Evolutionary conservation across 1,284 basidiomycete species (phyloP), one percentile per base, ranked within the genome.

Genomic region (Ganoderma meredithae): DNA sequence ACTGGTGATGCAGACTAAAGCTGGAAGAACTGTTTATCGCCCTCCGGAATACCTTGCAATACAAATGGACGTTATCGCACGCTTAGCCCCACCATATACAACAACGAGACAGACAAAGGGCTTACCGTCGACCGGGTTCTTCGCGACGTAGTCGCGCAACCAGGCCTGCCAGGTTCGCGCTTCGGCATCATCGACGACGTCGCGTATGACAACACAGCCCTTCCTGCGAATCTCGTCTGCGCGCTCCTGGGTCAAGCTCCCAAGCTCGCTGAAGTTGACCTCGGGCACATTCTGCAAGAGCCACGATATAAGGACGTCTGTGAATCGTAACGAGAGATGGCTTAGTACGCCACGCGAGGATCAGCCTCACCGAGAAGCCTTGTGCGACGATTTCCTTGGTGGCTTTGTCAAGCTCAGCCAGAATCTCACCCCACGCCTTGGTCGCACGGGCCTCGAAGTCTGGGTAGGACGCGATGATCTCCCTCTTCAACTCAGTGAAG

Each of bases 1-100:
- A 19, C 7, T 6, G 22, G 36, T 1, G 19, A 10, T 13, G 56
- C 49, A 13, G n/a, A 91, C 91, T 91, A 92, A 41, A 91, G 83
- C 73, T 88, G 81, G 79, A 90, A 92, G 77, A 93, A 92, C 70
- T 92, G 91, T 71, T 91, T 92, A 73, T 92, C 80, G 19, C 84
- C 74, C 40, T 76, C 83, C 0, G 90, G 90, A 47, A 84, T 71
- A 22, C 89, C 89, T 90, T 49, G 4, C 62, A 33, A 36, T 55
- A 15, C 40, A 3, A 36, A n/a, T 36, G 43, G 53, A 10, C 36
- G 36, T 39, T 1, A 43, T 10, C 3, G 5, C 36, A n/a, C 10
- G 33, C 39, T 33, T 33, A 33, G n/a, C 56, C n/a, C 39, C n/a
- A n/a, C 59, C 40, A 56, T 55, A 56, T 9, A 15, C 47, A 12